A percentile compares a stretch with the other conserved stretches of the same genome.
Conservation (phyloP, 2,329 filamentous ascomycete species). For the Fusarium graminum region DNA sequence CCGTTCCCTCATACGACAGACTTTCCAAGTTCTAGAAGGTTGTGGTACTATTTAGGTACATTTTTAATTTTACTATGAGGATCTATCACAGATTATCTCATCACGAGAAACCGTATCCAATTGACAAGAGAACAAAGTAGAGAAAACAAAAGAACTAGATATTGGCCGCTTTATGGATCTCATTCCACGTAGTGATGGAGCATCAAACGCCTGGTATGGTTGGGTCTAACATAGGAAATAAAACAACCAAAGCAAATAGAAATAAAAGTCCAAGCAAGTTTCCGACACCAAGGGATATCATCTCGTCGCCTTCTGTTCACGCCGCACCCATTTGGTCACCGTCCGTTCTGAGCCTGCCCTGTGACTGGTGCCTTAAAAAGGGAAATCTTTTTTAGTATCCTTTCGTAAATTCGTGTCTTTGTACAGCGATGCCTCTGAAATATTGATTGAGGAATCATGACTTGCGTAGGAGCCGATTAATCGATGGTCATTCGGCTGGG, state of each 20-base stretch:
- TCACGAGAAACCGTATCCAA: constrained; percentile 24
- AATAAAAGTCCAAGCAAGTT: constrained; percentile 42
- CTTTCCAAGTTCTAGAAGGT: not conserved
- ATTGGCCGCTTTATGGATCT: constrained; percentile 39
- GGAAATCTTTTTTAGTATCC: constrained; percentile 42
- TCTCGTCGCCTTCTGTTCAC: constrained; percentile 48
- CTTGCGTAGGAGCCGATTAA: constrained; percentile 53
- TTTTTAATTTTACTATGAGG: constrained; percentile 12
- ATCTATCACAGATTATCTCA: constrained; percentile 17
- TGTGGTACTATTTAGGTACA: not conserved
- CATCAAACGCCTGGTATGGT: constrained; percentile 47
- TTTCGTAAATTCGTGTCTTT: constrained; percentile 56
- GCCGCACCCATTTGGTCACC: constrained; percentile 46
- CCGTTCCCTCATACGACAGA: not conserved
- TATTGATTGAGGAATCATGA: constrained; percentile 14
- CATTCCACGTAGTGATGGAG: constrained; percentile 44
- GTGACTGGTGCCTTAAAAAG: constrained; percentile 48
- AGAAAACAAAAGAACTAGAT: constrained; percentile 30
- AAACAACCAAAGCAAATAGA: constrained; percentile 35
- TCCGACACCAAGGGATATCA: constrained; percentile 49
- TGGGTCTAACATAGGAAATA: constrained; percentile 41
- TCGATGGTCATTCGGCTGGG: constrained; percentile 73
- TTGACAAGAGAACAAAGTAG: constrained; percentile 21
- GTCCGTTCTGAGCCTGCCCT: constrained; percentile 49
- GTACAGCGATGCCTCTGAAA: constrained; percentile 45